phyloP scores from a whole-genome alignment of 495 filamentous ascomycete species.

The Hypoxylon perforatum region DNA sequence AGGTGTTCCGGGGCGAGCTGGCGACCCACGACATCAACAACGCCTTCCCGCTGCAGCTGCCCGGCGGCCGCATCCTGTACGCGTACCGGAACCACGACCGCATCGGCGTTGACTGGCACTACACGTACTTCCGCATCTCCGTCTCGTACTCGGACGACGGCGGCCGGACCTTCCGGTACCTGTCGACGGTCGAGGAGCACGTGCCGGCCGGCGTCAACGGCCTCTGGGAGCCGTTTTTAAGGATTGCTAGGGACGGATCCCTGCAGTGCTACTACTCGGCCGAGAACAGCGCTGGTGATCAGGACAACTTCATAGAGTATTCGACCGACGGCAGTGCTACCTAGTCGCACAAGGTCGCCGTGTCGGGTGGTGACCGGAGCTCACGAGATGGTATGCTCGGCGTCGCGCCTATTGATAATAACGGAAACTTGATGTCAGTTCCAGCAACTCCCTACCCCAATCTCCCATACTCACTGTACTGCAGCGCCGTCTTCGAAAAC shows the following conservation, averaged over 20 bases:
- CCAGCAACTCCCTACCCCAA: neutral
- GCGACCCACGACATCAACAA: too few species aligned
- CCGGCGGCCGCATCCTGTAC: conserved; percentile 60
- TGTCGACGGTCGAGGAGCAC: conserved; percentile 60
- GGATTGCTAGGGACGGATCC: conserved; percentile 59
- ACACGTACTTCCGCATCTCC: conserved; percentile 67
- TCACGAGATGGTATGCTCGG: conserved; percentile 70
- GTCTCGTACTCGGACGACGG: conserved; percentile 64
- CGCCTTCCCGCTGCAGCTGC: conserved; percentile 64
- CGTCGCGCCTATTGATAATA: conserved; percentile 56
- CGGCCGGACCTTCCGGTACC: conserved; percentile 60
- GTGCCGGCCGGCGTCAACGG: conserved; percentile 50
- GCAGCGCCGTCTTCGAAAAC: conserved; percentile 65
- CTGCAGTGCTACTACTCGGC: conserved; percentile 69
- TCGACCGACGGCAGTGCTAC: conserved; percentile 63
- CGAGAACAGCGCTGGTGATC: conserved; percentile 64
- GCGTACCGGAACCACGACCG: conserved; percentile 72
- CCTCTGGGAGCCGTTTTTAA: conserved; percentile 71
- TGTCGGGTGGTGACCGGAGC: conserved; percentile 58
- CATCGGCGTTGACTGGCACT: conserved; percentile 49
- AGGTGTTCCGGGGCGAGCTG: too few species aligned
- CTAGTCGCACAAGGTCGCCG: conserved; percentile 59
- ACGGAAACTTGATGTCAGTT: conserved; percentile 49
- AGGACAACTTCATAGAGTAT: conserved; percentile 65
- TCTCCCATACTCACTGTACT: conserved; percentile 4